phyloP scores from a whole-genome alignment of 495 filamentous ascomycete genomes.

The Aspergillus diversus region DNA sequence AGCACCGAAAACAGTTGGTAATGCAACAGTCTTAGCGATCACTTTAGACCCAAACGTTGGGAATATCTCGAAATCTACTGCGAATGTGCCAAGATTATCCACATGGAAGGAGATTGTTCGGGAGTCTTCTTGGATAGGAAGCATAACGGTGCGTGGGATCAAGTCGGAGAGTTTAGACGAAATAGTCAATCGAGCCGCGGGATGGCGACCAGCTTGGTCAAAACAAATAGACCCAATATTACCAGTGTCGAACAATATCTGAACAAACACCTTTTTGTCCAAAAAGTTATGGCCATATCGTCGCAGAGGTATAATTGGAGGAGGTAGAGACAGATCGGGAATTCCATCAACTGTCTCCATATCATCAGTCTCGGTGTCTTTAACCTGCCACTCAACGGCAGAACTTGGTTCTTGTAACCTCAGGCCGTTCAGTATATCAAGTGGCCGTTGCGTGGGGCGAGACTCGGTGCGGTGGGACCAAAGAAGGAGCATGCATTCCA shows the following conservation, averaged over 20 bases:
- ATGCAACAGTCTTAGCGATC: slow-evolving; percentile 90
- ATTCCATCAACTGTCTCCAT: slow-evolving; percentile 82
- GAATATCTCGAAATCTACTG: slow-evolving; percentile 96
- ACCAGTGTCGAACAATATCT: slow-evolving; percentile 80
- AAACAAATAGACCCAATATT: slow-evolving; percentile 76
- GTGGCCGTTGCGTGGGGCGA: slow-evolving; percentile 32
- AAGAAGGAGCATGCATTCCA: slow-evolving; percentile 91
- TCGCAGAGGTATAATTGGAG: slow-evolving; percentile 91
- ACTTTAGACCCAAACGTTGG: slow-evolving; percentile 97
- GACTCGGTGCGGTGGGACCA: slow-evolving; percentile 52
- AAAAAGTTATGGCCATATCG: slow-evolving; percentile 98
- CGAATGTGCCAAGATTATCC: slow-evolving; percentile 87
- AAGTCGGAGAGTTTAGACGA: slow-evolving; percentile 94
- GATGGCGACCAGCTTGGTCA: slow-evolving; percentile 94
- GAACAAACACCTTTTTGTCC: slow-evolving; percentile 92
- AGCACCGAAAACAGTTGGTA: slow-evolving; percentile 81
- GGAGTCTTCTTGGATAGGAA: slow-evolving; percentile 95
- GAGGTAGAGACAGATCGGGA: slow-evolving; percentile 87
- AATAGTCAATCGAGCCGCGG: slow-evolving; percentile 91
- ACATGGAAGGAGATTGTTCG: slow-evolving; percentile 93
- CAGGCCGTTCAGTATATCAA: slow-evolving; percentile 42
- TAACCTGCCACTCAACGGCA: slow-evolving; percentile 37
- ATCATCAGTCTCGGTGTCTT: slow-evolving; percentile 63
- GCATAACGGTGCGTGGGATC: slow-evolving; percentile 90
- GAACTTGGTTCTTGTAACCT: slow-evolving; percentile 39